Conservation (phyloP, 495 filamentous ascomycete genomes). For the Penicillium salamii region DNA sequence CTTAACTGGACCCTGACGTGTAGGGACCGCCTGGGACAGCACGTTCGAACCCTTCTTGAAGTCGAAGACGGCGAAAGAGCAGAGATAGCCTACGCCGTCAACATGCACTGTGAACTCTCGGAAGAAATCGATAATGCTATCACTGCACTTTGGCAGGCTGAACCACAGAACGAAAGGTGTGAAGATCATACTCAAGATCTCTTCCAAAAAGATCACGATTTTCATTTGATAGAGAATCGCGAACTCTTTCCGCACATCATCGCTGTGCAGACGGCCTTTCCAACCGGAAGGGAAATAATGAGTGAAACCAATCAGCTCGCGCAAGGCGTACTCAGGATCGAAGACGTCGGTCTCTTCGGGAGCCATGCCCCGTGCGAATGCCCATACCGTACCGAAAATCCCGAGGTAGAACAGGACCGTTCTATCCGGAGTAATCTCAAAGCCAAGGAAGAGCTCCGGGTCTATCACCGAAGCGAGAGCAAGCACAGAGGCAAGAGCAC, state of each 20-base stretch:
- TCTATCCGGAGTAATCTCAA: constrained; percentile 82
- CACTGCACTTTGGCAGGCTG: constrained; percentile 83
- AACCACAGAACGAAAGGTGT: constrained; percentile 88
- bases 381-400: constrained; percentile 74
- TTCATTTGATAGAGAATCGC: constrained; percentile 84
- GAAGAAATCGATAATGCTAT: constrained; percentile 95
- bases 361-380: constrained; percentile 70
- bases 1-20: constrained; percentile 24
- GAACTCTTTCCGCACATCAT: constrained; percentile 82
- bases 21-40: constrained; percentile 37
- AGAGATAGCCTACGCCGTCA: constrained; percentile 92
- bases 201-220: constrained; percentile 85
- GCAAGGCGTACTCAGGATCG: constrained; percentile 85
- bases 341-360: constrained; percentile 88
- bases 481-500: constrained; percentile 80
- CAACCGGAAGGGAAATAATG: constrained; percentile 87
- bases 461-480: constrained; percentile 78
- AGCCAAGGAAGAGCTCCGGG: constrained; percentile 83
- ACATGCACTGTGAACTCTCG: constrained; percentile 96
- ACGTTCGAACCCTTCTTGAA: constrained; percentile 80
- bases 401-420: constrained; percentile 81
- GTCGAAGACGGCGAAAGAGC: constrained; percentile 96
- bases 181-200: constrained; percentile 86
- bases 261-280: constrained; percentile 84
- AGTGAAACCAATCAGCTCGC: constrained; percentile 84